Percentiles rank a stretch among this genome's conserved stretches.
phyloP scores from a whole-genome alignment of 495 filamentous ascomycete species.

The Geoglossum glabrum region DNA sequence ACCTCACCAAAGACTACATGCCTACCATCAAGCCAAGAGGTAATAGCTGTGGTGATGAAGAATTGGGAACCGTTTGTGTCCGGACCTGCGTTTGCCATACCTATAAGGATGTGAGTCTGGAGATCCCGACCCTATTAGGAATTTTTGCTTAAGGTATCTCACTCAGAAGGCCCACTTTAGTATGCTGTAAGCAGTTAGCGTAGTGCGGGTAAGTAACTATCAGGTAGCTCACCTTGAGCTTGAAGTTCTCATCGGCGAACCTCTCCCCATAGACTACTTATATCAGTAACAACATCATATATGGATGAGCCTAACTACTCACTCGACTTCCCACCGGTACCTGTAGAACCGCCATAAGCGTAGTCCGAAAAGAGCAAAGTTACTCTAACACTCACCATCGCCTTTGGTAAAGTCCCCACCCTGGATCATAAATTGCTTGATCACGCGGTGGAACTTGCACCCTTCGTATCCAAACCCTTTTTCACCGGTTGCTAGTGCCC shows the following conservation, averaged over 20 bases:
- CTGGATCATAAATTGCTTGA: slow-evolving; percentile 98
- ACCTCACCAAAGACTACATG: slow-evolving; percentile 90
- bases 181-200: slow-evolving; percentile 23
- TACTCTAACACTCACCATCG: slow-evolving; percentile 35
- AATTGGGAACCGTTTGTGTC: slow-evolving; percentile 99
- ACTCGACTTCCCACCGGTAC: slow-evolving; percentile 59
- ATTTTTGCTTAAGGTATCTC: slow-evolving; percentile 12
- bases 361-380: background rate
- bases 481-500: slow-evolving; percentile 86
- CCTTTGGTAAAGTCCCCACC: slow-evolving; percentile 96
- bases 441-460: slow-evolving; percentile 94
- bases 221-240: slow-evolving; percentile 39
- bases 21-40: slow-evolving; percentile 68
- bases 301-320: slow-evolving; percentile 13
- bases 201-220: background rate
- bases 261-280: slow-evolving; percentile 67
- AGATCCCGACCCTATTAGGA: background rate
- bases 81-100: slow-evolving; percentile 94
- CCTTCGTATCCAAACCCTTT: slow-evolving; percentile 93
- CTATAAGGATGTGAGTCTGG: slow-evolving; percentile 34
- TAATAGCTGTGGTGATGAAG: slow-evolving; percentile 81
- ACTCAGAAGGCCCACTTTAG: slow-evolving; percentile 42
- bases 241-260: slow-evolving; percentile 99
- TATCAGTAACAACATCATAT: slow-evolving; percentile 3
- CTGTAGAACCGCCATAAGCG: slow-evolving; percentile 13